Conservation (phyloP, 1,284 basidiomycete species). For the Kalmanozyma brasiliensis region DNA sequence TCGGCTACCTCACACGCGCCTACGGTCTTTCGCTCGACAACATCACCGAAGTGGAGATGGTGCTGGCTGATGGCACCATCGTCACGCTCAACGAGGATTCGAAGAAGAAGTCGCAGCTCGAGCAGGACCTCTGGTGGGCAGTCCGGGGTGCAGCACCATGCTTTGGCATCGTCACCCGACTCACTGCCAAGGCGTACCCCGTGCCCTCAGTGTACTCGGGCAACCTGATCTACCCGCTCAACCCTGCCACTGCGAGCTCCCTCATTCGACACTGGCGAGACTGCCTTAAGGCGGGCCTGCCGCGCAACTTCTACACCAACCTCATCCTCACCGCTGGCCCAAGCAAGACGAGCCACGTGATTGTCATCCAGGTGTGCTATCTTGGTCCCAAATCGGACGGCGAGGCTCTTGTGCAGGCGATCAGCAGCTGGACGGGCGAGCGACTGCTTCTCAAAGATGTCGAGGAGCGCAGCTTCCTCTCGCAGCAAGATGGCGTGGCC, state of each 20-base stretch:
- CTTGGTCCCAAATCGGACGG: slow-evolving; percentile 78
- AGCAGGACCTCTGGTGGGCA: slow-evolving; percentile 81
- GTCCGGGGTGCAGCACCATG: slow-evolving; percentile 84
- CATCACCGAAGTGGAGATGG: slow-evolving; percentile 61
- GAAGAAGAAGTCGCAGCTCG: slow-evolving; percentile 52
- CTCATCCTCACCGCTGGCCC: slow-evolving; percentile 85
- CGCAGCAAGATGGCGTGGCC: slow-evolving; percentile 88
- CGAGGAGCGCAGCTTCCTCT: slow-evolving; percentile 83
- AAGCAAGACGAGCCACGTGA: slow-evolving; percentile 69
- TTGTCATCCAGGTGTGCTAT: slow-evolving; percentile 90
- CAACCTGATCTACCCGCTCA: slow-evolving; percentile 88
- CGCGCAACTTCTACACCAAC: slow-evolving; percentile 86
- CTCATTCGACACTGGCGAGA: slow-evolving; percentile 90
- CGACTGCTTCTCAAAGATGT: slow-evolving; percentile 84
- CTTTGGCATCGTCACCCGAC: slow-evolving; percentile 85
- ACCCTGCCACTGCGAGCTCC: slow-evolving; percentile 81
- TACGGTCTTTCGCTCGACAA: slow-evolving; percentile 74
- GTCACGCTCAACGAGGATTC: slow-evolving; percentile 54
- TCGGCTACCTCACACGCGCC: slow-evolving; percentile 85
- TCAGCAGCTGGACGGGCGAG: slow-evolving; percentile 82
- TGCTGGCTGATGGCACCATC: slow-evolving; percentile 62
- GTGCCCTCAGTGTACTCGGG: slow-evolving; percentile 88
- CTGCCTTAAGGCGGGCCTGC: slow-evolving; percentile 79
- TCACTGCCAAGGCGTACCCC: slow-evolving; percentile 84
- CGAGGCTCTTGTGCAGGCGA: slow-evolving; percentile 80